Base-by-base conservation (phyloP, 129 eudicot genomes). In the Pseudognaphalium luteoalbum region DNA sequence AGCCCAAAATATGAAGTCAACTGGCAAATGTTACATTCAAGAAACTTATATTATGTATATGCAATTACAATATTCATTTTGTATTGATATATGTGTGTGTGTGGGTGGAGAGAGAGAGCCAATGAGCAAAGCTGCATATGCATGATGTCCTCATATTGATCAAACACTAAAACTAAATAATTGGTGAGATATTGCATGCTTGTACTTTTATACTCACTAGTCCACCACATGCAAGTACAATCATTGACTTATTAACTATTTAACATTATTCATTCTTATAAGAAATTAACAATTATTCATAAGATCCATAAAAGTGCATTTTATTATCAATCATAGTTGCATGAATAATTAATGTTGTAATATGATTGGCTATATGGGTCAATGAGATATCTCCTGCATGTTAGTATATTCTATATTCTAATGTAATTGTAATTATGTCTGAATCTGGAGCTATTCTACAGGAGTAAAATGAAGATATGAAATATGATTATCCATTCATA, bases 61-160 rank as follows among this genome's bases (percentile, higher is more conserved):
- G 71, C 70, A 29, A 15, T 22, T 74, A 63, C 47, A n/a, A 42
- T 74, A 59, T 59, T 4, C 7, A 29, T 62, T 42, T 62, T 73
- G 74, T 56, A 57, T 80, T 28, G 62, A 73, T 39, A 66, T 54
- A 19, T 78, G 82, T 78, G 76, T 20, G 76, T 71, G 78, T 2
- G 62, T 3, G 66, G 4, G 68, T 71, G 33, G 42, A 20, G 56
- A 44, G 71, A 62, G 74, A 67, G 80, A 61, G 60, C 84, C 84
- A 80, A 80, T 80, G 71, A 80, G 80, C 42, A 74, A 58, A 66
- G 80, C 20, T 67, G 75, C 84, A 80, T 74, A 80, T 80, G 84
- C 32, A 44, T 74, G 41, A 58, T 56, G 71, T 44, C 70, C 30
- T 19, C 81, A 20, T 22, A 29, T 64, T 66, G 74, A 80, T 80